A percentile compares a stretch with the other conserved stretches of the same genome.
phyloP scores from a whole-genome alignment of 257 asterid species.

The Solanum chaucha region DNA sequence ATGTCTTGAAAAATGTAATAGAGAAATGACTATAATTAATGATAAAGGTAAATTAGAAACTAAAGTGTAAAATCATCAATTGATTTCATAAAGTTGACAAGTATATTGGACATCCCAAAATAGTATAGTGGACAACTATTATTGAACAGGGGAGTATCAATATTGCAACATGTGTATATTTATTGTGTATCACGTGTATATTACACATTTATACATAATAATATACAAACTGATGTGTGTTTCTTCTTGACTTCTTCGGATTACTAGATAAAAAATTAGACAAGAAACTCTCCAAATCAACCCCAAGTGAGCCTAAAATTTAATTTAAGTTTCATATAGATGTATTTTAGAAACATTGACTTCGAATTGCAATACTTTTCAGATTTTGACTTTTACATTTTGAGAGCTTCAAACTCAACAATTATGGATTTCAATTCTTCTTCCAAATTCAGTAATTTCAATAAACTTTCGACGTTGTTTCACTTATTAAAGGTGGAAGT shows the following conservation, averaged over 20 bases:
- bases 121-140: no score
- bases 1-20: no score
- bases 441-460: background rate
- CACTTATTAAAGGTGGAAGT: background rate
- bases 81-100: no score
- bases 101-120: no score
- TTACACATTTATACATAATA: background rate
- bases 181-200: background rate
- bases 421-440: background rate
- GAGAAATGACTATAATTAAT: no score
- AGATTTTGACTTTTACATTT: background rate
- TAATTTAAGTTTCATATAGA: background rate
- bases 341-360: background rate
- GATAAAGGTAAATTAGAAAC: no score
- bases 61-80: no score
- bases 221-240: background rate
- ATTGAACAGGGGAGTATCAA: background rate
- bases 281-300: background rate
- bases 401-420: background rate
- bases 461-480: background rate
- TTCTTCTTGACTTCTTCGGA: background rate
- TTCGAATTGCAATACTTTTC: background rate
- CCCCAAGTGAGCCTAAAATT: background rate
- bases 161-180: background rate
- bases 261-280: background rate